Evolutionary conservation across 805 yeast genomes (phyloP).

Genomic region (Kodamaea sagamina): DNA sequence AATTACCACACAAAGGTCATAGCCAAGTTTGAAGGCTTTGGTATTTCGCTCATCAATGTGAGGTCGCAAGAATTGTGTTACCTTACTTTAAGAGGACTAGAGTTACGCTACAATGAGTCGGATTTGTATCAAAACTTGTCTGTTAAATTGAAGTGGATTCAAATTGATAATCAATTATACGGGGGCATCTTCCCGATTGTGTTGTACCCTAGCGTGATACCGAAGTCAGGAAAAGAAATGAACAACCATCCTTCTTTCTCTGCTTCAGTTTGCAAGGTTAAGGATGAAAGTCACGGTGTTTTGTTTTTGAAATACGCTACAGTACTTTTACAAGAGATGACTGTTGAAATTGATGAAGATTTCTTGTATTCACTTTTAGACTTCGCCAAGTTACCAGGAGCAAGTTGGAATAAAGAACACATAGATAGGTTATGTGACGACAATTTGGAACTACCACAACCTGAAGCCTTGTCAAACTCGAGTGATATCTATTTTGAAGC

Average conservation of each 20-base stretch:
- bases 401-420: slow-evolving; percentile 60
- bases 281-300: slow-evolving; percentile 90
- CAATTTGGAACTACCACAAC: slow-evolving; percentile 67
- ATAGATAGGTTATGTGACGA: slow-evolving; percentile 62
- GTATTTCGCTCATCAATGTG: slow-evolving; percentile 78
- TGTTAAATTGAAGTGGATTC: slow-evolving; percentile 89
- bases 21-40: slow-evolving; percentile 79
- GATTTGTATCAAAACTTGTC: slow-evolving; percentile 80
- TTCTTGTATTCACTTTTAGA: slow-evolving; percentile 80
- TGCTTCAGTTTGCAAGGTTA: slow-evolving; percentile 77
- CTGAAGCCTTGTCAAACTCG: slow-evolving; percentile 53
- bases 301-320: slow-evolving; percentile 90
- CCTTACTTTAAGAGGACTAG: slow-evolving; percentile 78
- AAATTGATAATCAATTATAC: slow-evolving; percentile 86
- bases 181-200: slow-evolving; percentile 89
- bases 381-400: slow-evolving; percentile 78
- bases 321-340: slow-evolving; percentile 81
- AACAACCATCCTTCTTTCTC: slow-evolving; percentile 89
- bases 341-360: slow-evolving; percentile 92
- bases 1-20: slow-evolving; percentile 54
- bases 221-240: slow-evolving; percentile 80
- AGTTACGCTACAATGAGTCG: slow-evolving; percentile 77
- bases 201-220: slow-evolving; percentile 85
- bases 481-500: slow-evolving; percentile 90
- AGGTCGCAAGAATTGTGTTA: slow-evolving; percentile 78